phyloP scores from a whole-genome alignment of 108 stramenopile species.

The Skeletonema marinoi region DNA sequence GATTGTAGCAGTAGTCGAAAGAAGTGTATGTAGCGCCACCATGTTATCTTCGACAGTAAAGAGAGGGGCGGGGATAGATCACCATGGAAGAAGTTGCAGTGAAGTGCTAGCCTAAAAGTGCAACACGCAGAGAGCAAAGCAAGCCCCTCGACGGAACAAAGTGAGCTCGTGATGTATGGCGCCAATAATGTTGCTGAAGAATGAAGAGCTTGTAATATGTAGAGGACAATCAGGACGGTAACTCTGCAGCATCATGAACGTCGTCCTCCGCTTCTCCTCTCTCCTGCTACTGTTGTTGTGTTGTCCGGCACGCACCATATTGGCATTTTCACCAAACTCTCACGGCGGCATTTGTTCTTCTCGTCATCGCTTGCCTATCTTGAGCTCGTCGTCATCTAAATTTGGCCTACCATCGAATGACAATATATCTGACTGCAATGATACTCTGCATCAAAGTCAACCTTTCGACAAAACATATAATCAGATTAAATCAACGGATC shows the following conservation, averaged over 20 bases:
- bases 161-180: too few relatives aligned
- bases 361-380: not conserved
- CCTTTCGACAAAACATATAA: not conserved
- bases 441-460: not conserved
- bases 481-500: not conserved
- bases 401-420: not conserved
- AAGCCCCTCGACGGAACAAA: too few relatives aligned
- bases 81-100: too few relatives aligned
- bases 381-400: not conserved
- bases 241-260: not conserved
- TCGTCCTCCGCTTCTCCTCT: not conserved
- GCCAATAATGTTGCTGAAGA: too few relatives aligned
- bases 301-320: not conserved
- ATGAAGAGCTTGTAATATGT: too few relatives aligned
- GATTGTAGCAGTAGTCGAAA: too few relatives aligned
- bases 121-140: too few relatives aligned
- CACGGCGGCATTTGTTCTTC: not conserved
- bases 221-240: too few relatives aligned
- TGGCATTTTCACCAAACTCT: not conserved
- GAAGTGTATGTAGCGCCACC: too few relatives aligned
- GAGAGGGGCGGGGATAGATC: too few relatives aligned
- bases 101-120: too few relatives aligned
- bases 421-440: not conserved
- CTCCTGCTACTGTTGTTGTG: not conserved
- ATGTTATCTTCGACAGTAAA: too few relatives aligned